phyloP scores from a whole-genome alignment of 2,329 filamentous ascomycete species.

The Aspergillus sergii region DNA sequence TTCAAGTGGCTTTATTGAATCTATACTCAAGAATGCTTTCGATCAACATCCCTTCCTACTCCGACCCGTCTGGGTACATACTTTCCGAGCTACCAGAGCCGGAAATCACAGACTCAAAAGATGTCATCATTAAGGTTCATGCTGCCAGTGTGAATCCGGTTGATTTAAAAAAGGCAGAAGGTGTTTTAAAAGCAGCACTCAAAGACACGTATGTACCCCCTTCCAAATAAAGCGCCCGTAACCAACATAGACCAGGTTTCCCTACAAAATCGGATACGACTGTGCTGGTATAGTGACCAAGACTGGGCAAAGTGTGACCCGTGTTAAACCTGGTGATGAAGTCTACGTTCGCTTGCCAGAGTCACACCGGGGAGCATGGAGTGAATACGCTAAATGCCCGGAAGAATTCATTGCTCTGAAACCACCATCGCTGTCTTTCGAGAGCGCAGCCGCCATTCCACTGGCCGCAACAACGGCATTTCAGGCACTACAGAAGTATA shows the following conservation, averaged over 20 bases:
- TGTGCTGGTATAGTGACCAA: conserved; percentile 42
- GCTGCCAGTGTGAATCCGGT: conserved; percentile 51
- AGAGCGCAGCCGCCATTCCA: conserved; percentile 48
- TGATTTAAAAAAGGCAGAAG: conserved; percentile 47
- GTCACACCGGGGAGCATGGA: conserved; percentile 37
- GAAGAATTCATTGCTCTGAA: conserved; percentile 42
- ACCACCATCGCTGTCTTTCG: conserved; percentile 45
- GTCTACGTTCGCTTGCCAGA: conserved; percentile 42
- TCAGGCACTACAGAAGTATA: conserved; percentile 47
- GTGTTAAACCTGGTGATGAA: conserved; percentile 43
- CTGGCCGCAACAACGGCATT: conserved; percentile 47
- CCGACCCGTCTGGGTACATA: conserved; percentile 23
- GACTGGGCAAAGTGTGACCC: conserved; percentile 35
- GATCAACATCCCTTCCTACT: conserved; percentile 21
- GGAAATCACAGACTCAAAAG: conserved; percentile 18
- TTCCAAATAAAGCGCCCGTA: not conserved
- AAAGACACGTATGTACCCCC: conserved; percentile 31
- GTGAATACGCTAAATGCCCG: conserved; percentile 39
- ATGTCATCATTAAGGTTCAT: conserved; percentile 44
- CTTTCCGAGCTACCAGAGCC: conserved; percentile 25
- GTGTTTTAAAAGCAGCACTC: conserved; percentile 36
- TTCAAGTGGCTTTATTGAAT: not conserved
- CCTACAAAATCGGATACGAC: conserved; percentile 50
- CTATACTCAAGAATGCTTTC: conserved; percentile 19
- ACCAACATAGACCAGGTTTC: conserved; percentile 34